phyloP scores from a whole-genome alignment of 352 stramenopile genomes.

The Thalassiosira pacifica region DNA sequence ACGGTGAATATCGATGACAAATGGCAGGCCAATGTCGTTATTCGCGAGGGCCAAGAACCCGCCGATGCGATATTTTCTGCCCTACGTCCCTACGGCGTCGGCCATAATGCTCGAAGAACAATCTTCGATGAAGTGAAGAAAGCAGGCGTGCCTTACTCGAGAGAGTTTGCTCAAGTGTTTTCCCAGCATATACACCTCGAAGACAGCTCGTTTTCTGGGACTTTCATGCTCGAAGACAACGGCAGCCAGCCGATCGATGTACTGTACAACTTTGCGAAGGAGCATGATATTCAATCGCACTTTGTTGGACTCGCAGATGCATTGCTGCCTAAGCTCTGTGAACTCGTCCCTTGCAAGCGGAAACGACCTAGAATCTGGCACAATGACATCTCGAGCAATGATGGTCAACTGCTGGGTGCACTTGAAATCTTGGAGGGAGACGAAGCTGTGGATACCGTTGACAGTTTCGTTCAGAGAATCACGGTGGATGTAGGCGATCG shows the following conservation, averaged over 20 bases:
- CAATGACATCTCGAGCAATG: conserved; percentile 46
- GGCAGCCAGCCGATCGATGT: conserved; percentile 61
- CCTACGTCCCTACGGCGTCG: conserved; percentile 56
- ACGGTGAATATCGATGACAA: conserved; percentile 56
- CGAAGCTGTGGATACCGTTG: conserved; percentile 56
- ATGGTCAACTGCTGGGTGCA: conserved; percentile 40
- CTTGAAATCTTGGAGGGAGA: conserved; percentile 63
- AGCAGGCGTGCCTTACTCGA: conserved; percentile 37
- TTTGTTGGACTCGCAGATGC: conserved; percentile 43
- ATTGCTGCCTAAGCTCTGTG: conserved; percentile 62
- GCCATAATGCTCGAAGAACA: conserved; percentile 42
- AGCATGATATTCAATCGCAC: conserved; percentile 47
- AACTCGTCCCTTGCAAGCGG: conserved; percentile 48
- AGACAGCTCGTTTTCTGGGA: conserved; percentile 40
- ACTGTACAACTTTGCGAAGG: conserved; percentile 61
- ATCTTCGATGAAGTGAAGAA: conserved; percentile 58
- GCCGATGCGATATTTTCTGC: conserved; percentile 57
- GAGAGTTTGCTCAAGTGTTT: conserved; percentile 53
- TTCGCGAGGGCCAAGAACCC: conserved; percentile 55
- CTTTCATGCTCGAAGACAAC: conserved; percentile 66
- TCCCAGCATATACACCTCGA: conserved; percentile 54
- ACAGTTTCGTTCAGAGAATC: conserved; percentile 60
- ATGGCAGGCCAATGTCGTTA: conserved; percentile 53
- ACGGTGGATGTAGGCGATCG: conserved; percentile 16
- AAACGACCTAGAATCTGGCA: conserved; percentile 55